Base-by-base conservation (phyloP, 306 rosid genomes). In the Trichosanthes truncata region DNA sequence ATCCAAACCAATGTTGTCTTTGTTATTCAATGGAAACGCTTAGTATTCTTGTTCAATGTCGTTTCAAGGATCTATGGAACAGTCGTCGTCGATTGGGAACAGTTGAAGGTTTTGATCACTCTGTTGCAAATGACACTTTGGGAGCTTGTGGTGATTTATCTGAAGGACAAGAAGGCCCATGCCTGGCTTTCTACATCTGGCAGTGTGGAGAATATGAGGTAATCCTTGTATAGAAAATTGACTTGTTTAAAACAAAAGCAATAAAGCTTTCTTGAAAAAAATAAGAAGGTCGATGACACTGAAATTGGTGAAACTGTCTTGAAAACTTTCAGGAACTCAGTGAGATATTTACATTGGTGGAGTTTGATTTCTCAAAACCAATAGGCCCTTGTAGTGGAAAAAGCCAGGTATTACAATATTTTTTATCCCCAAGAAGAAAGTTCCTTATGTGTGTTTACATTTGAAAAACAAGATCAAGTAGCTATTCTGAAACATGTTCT, bases 41-140 rank as follows among this genome's bases (percentile, higher is more conserved):
- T 6, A 79, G 38, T 43, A 31, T 40, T 23, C 40, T 76, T 59
- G 4, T 26, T 20, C 43, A 26, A 35, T 18, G 62, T 17, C 20
- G 4, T 60, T 82, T 49, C 52, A 59, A 76, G 98, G 97, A 91
- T 86, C 90, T 94, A 40, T 94, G 98, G 98, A 89, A 77, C 60
- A 92, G 98, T 78, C 97, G 89, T 43, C 69, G 92, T 76, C 82
- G 86, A 88, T 86, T 94, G 87, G 76, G 83, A 80, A 75, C 82
- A 68, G 81, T 91, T 62, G 97, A 94, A 86, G 95, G 89, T 81
- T 89, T 94, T 66, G 95, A 92, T 69, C 98, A 91, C 85, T 88
- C 97, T 5, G 87, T 69, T 77, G 91, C 86, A 80, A 94, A 94
- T 74, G 56, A 81, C 49, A 89, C 87, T 13, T 83, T 94, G 77